Conservation (phyloP, 805 yeast genomes). For the Monosporozyma siamensis region DNA sequence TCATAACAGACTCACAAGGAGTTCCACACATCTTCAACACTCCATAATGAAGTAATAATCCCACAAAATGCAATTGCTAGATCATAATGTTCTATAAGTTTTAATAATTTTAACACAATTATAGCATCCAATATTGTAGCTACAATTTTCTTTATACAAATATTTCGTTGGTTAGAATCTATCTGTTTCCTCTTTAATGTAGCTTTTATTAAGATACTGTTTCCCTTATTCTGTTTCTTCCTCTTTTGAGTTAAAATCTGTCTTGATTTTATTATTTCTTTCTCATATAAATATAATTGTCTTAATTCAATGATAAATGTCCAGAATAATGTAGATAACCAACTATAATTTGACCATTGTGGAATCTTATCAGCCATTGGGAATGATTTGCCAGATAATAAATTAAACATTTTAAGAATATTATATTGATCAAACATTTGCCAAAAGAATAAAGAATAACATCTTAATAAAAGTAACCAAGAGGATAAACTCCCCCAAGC, state of each 20-base stretch:
- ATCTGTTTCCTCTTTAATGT: background rate
- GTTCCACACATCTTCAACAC: background rate
- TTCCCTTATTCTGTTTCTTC: too few species aligned
- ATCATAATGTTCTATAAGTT: background rate
- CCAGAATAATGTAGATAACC: slow-evolving; percentile 2
- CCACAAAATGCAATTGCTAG: background rate
- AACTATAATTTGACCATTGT: background rate
- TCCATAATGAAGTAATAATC: slow-evolving; percentile 1
- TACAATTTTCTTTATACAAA: background rate
- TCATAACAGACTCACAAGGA: too few species aligned
- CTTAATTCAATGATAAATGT: background rate
- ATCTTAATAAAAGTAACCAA: background rate
- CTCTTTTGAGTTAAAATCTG: too few species aligned
- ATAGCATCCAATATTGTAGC: background rate
- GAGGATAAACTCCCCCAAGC: too few species aligned
- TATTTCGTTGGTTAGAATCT: background rate
- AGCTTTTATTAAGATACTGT: too few species aligned
- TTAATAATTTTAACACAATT: background rate
- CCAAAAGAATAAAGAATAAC: background rate
- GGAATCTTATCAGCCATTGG: background rate
- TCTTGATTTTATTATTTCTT: background rate
- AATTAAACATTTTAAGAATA: background rate
- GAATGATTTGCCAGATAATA: background rate
- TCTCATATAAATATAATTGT: background rate
- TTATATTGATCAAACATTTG: slow-evolving; percentile 1